Evolutionary conservation across 2,329 filamentous ascomycete species (phyloP).

Genomic region (Colletotrichum lentis): DNA sequence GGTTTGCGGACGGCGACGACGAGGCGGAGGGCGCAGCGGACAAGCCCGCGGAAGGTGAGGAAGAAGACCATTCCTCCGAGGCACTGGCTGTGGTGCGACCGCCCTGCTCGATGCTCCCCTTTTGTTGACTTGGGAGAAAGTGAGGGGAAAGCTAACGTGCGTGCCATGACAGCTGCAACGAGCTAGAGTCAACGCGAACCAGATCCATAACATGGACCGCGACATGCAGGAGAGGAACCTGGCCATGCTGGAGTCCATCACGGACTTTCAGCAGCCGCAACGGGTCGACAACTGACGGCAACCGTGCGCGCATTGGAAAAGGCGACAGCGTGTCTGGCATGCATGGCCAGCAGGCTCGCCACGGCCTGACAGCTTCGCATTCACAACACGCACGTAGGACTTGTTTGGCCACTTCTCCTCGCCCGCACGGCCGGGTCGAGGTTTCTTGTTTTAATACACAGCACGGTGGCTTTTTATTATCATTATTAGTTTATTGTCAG

Average conservation of each 20-base stretch:
- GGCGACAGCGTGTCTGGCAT: constrained; percentile 1
- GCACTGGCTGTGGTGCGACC: constrained; percentile 73
- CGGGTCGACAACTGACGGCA: constrained; percentile 22
- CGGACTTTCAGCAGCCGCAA: constrained; percentile 37
- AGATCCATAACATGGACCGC: constrained; percentile 62
- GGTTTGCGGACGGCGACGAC: constrained; percentile 57
- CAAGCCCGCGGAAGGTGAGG: constrained; percentile 64
- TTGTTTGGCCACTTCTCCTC: constrained; percentile 34
- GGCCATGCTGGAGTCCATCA: constrained; percentile 43
- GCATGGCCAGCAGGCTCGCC: constrained; percentile 28
- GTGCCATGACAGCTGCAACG: constrained; percentile 38
- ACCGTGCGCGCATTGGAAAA: constrained; percentile 6
- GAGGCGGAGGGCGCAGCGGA: constrained; percentile 47
- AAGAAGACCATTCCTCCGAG: constrained; percentile 69
- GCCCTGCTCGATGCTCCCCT: constrained; percentile 56
- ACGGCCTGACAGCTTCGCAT: constrained; percentile 11
- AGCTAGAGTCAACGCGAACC: constrained; percentile 54
- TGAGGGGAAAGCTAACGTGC: constrained; percentile 39
- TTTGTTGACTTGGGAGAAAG: constrained; percentile 10
- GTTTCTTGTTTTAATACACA: constrained; percentile 34
- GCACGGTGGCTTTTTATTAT: constrained; percentile 11
- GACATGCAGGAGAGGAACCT: constrained; percentile 65
- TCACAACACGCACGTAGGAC: constrained; percentile 1
- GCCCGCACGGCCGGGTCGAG: constrained; percentile 27
- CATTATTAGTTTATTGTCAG: background rate